Percentiles rank a stretch among this genome's conserved stretches.
Conservation (phyloP, 2,329 filamentous ascomycete genomes). For the Nectriaceae sp. region DNA sequence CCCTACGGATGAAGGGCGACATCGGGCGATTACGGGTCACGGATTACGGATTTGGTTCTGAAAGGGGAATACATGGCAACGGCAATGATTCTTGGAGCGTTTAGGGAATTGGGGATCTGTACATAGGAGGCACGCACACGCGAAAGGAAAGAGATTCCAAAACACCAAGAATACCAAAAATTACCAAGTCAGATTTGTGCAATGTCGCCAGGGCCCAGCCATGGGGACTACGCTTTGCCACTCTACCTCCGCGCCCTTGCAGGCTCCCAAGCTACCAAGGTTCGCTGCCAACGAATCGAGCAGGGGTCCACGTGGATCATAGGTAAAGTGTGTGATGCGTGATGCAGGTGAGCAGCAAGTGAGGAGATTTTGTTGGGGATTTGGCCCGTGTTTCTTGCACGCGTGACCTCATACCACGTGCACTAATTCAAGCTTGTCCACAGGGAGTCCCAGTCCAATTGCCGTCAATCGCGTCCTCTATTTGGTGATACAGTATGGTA, state of each 20-base stretch:
- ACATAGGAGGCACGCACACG: conserved; percentile 4
- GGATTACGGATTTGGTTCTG: conserved; percentile 16
- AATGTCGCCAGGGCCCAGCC: too few relatives aligned
- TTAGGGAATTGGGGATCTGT: conserved; percentile 1
- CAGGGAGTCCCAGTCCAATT: not conserved
- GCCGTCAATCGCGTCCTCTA: not conserved
- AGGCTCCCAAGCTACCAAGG: too few relatives aligned
- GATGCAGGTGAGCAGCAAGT: conserved; percentile 17
- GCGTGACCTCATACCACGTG: conserved; percentile 24
- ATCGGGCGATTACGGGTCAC: conserved; percentile 21
- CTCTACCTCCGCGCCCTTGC: too few relatives aligned
- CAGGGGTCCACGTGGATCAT: conserved; percentile 16
- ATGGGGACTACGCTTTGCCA: not conserved
- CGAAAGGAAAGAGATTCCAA: not conserved
- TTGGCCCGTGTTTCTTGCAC: conserved; percentile 16
- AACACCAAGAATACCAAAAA: not conserved
- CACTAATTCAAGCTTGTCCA: not conserved
- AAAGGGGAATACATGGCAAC: conserved; percentile 9
- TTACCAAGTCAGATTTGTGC: too few relatives aligned
- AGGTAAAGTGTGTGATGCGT: too few relatives aligned
- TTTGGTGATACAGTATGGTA: not conserved
- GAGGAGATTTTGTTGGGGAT: conserved; percentile 19
- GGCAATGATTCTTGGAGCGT: not conserved
- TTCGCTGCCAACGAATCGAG: conserved; percentile 20
- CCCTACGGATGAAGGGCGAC: conserved; percentile 20